Evolutionary conservation across 2,329 filamentous ascomycete genomes (phyloP), one percentile per base, ranked within the genome.

Genomic region (Ophiostoma ips): DNA sequence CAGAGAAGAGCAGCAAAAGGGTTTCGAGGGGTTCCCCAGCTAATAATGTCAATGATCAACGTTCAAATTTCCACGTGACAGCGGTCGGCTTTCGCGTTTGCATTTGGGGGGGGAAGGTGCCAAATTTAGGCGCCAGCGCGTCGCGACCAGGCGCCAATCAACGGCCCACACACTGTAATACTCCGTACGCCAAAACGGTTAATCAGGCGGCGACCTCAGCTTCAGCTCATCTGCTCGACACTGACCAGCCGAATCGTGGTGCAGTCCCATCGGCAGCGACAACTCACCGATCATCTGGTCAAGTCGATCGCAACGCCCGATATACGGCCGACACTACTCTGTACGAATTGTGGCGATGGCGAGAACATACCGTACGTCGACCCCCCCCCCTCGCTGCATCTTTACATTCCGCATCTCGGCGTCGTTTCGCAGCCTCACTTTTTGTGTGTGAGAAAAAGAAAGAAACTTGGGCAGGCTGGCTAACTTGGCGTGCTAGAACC

Each of bases 401-500:
- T 28, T 28, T 0, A 24, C 21, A 10, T 30, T 16, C 21, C 37
- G 15, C 11, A 21, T 18, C 37, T 11, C 18, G 36, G 3, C 24
- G 15, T 16, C 18, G 5, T 13, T 24, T 5, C 9, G 18, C 18
- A 40, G 37, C 37, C 11, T 24, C 37, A 40, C 4, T 24, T 40
- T 40, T n/a, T n/a, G n/a, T n/a, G n/a, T n/a, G n/a, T n/a, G n/a
- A 12, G 37, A 18, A 15, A 18, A 38, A 5, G 5, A 2, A 6
- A 9, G 13, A 40, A 24, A 15, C 18, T 12, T 28, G 12, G 21
- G 11, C 10, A n/a, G 6, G 11, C 24, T 4, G n/a, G 28, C 41
- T 44, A 18, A 44, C 41, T 12, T 35, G 34, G 31, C n/a, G n/a
- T n/a, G 8, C 2, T 38, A 75, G 73, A 70, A 50, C 67, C 84